phyloP scores from a whole-genome alignment of 345 rosid species.

The Carallia pectinifolia region DNA sequence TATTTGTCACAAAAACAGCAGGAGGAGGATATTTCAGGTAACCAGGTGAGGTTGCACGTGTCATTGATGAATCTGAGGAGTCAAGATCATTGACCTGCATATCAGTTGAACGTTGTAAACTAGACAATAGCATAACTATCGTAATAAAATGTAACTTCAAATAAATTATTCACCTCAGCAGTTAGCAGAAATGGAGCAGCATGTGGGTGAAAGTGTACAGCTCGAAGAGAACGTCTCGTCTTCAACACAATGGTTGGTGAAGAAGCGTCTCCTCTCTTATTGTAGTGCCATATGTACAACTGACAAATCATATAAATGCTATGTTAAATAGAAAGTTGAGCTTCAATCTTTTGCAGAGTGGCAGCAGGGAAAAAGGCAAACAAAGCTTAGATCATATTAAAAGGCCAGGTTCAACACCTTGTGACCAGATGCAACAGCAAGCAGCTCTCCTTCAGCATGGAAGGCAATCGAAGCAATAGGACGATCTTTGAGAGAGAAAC shows the following conservation, averaged over 20 bases:
- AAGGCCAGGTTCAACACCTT: slow-evolving; percentile 41
- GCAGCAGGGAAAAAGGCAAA: not conserved
- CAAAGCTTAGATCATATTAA: not conserved
- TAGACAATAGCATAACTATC: slow-evolving; percentile 16
- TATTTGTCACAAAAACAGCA: slow-evolving; percentile 53
- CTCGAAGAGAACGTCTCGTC: slow-evolving; percentile 70
- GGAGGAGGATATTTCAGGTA: slow-evolving; percentile 65
- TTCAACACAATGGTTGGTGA: slow-evolving; percentile 56
- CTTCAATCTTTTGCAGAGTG: not conserved
- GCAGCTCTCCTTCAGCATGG: slow-evolving; percentile 73
- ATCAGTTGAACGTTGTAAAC: slow-evolving; percentile 37
- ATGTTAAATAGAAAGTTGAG: not conserved
- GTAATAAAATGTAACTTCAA: slow-evolving; percentile 20
- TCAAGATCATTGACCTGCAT: slow-evolving; percentile 82
- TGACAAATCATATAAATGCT: slow-evolving; percentile 26
- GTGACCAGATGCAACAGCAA: slow-evolving; percentile 80
- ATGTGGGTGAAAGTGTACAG: slow-evolving; percentile 77
- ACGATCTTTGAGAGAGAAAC: slow-evolving; percentile 45
- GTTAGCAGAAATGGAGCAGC: slow-evolving; percentile 74
- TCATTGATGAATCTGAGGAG: slow-evolving; percentile 63
- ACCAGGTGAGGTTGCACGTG: slow-evolving; percentile 63
- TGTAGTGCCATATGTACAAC: slow-evolving; percentile 75
- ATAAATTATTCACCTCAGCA: slow-evolving; percentile 53
- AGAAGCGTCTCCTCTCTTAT: slow-evolving; percentile 58
- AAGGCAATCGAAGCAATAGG: slow-evolving; percentile 83